Conservation (phyloP, 192 early-diverging fungal genomes). For the Rhizophlyctis rosea region DNA sequence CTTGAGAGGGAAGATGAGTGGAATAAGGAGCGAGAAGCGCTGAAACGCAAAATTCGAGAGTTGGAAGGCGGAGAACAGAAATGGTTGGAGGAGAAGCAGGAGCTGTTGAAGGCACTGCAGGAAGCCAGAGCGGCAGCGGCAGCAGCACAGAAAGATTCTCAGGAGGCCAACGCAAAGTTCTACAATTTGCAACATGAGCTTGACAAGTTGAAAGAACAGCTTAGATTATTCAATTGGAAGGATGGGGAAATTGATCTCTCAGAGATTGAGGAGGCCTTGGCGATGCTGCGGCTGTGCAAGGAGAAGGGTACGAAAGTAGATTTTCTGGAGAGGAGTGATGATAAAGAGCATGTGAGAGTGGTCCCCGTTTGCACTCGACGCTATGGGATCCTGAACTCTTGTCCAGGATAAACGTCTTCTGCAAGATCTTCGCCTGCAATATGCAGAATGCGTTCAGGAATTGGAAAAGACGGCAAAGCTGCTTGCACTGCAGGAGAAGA, state of each 20-base stretch:
- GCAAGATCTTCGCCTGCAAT: conserved; percentile 49
- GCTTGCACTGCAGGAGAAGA: conserved; percentile 51
- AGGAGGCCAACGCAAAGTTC: conserved; percentile 24
- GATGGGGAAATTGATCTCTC: conserved; percentile 40
- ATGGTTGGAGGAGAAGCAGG: conserved; percentile 34
- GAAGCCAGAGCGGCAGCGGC: conserved; percentile 13
- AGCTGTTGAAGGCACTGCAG: conserved; percentile 20
- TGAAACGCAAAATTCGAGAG: conserved; percentile 30
- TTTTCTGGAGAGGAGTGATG: conserved; percentile 36
- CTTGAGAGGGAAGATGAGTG: conserved; percentile 41
- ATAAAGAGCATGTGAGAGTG: conserved; percentile 5
- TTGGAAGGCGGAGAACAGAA: conserved; percentile 25
- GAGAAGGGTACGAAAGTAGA: conserved; percentile 44
- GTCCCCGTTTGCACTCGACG: not conserved
- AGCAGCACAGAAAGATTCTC: conserved; percentile 11
- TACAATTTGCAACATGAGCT: conserved; percentile 41
- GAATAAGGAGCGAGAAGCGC: conserved; percentile 31
- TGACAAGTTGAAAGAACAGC: conserved; percentile 30
- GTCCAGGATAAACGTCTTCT: conserved; percentile 46
- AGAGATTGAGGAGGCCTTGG: conserved; percentile 54
- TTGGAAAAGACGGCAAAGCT: conserved; percentile 51
- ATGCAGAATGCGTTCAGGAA: conserved; percentile 54
- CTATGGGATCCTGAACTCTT: too few species aligned
- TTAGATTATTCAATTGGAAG: conserved; percentile 24
- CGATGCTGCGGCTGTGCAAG: conserved; percentile 37